Evolutionary conservation across 2,329 filamentous ascomycete species (phyloP).

Genomic region (Neopestalotiopsis clavispora): DNA sequence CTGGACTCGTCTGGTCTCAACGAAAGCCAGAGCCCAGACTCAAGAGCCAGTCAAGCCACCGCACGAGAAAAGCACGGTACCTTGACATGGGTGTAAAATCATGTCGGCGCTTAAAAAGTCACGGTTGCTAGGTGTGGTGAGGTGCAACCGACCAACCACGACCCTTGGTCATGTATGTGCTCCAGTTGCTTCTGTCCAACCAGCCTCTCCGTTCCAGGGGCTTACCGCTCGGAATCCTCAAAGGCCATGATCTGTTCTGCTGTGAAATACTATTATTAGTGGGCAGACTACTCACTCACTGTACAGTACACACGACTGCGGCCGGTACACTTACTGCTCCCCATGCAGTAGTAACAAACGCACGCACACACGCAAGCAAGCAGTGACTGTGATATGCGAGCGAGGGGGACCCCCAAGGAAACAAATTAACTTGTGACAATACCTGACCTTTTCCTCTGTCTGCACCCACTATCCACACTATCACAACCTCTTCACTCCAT

Average conservation of each 20-base stretch:
- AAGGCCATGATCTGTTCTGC: slow-evolving; percentile 19
- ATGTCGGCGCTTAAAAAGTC: slow-evolving; percentile 35
- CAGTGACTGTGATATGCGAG: slow-evolving; percentile 19
- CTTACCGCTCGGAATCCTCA: slow-evolving; percentile 25
- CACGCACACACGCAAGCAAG: neutral
- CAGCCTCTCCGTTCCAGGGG: slow-evolving; percentile 28
- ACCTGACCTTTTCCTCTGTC: slow-evolving; percentile 18
- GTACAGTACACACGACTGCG: slow-evolving; percentile 24
- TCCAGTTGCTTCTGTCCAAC: slow-evolving; percentile 35
- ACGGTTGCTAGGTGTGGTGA: slow-evolving; percentile 31
- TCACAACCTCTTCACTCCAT: slow-evolving; percentile 31
- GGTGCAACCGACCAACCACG: slow-evolving; percentile 31
- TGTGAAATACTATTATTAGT: slow-evolving; percentile 38
- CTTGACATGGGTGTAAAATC: slow-evolving; percentile 17
- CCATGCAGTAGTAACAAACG: slow-evolving; percentile 13
- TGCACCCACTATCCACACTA: slow-evolving; percentile 22
- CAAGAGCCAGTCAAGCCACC: neutral
- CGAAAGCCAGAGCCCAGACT: neutral
- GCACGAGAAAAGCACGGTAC: neutral
- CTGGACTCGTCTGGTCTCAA: neutral
- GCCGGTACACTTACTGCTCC: slow-evolving; percentile 23
- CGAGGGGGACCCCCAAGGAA: slow-evolving; percentile 21
- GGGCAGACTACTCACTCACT: slow-evolving; percentile 19
- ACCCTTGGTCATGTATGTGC: slow-evolving; percentile 28
- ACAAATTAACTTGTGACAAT: slow-evolving; percentile 37